Percentiles rank a stretch among this genome's conserved stretches.
phyloP scores from a whole-genome alignment of 1,139 yeast species.

The Spathaspora sp. region DNA sequence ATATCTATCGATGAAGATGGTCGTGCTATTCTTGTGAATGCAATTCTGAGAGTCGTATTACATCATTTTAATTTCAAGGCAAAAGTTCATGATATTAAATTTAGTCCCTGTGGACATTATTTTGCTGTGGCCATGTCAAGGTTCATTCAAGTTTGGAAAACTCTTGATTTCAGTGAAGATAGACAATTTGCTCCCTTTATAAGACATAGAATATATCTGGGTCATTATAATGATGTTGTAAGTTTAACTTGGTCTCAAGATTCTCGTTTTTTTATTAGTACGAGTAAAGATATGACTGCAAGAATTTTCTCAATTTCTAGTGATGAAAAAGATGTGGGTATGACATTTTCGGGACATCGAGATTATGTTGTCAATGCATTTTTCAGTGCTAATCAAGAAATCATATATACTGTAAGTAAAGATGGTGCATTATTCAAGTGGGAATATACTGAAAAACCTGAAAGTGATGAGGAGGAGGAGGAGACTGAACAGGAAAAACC shows the following conservation, averaged over 20 bases:
- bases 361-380: conserved; percentile 87
- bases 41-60: conserved; percentile 78
- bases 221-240: conserved; percentile 83
- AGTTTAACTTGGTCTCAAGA: conserved; percentile 88
- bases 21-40: conserved; percentile 87
- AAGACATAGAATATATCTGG: conserved; percentile 85
- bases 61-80: conserved; percentile 95
- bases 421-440: conserved; percentile 94
- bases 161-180: conserved; percentile 72
- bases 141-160: conserved; percentile 89
- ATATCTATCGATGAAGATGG: conserved; percentile 92
- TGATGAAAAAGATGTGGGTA: conserved; percentile 76
- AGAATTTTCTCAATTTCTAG: conserved; percentile 78
- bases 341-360: conserved; percentile 89
- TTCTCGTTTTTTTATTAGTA: conserved; percentile 79
- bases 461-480: conserved; percentile 36
- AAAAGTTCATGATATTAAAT: conserved; percentile 67
- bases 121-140: conserved; percentile 87
- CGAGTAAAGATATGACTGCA: conserved; percentile 89
- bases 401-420: conserved; percentile 84
- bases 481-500: conserved; percentile 16
- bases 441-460: conserved; percentile 70
- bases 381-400: conserved; percentile 82
- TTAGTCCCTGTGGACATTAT: conserved; percentile 84
- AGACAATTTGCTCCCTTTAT: conserved; percentile 96